Conservation (phyloP, 495 filamentous ascomycete genomes). For the Clohesyomyces aquaticus region DNA sequence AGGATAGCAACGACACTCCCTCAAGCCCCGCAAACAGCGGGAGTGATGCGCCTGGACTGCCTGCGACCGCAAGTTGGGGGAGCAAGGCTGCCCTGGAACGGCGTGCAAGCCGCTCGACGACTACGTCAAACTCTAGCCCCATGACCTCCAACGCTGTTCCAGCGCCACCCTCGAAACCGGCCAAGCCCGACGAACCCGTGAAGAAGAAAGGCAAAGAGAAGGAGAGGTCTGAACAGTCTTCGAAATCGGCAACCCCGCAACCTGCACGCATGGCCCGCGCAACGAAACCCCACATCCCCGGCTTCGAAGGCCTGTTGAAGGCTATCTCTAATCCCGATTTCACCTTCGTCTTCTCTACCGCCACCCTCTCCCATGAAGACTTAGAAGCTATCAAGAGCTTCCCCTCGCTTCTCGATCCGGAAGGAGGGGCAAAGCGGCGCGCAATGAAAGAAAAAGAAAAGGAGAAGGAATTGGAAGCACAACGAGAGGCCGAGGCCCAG, state of each 20-base stretch:
- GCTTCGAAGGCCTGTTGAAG: constrained; percentile 52
- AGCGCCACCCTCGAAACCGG: constrained; percentile 29
- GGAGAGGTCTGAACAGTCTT: constrained; percentile 10
- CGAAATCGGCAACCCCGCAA: constrained; percentile 33
- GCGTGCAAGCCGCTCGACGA: constrained; percentile 75
- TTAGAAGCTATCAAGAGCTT: constrained; percentile 61
- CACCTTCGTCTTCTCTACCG: constrained; percentile 62
- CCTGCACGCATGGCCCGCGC: constrained; percentile 23
- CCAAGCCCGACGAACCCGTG: constrained; percentile 22
- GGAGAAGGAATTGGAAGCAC: constrained; percentile 58
- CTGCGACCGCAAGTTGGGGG: constrained; percentile 92
- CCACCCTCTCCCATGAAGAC: constrained; percentile 58
- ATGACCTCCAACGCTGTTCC: constrained; percentile 61
- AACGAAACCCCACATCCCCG: constrained; percentile 27
- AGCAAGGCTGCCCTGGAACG: constrained; percentile 73
- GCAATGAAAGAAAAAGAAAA: constrained; percentile 63
- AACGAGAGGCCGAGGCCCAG: constrained; percentile 63
- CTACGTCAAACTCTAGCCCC: constrained; percentile 79
- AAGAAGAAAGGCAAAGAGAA: constrained; percentile 26
- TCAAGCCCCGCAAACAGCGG: constrained; percentile 53
- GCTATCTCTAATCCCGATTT: constrained; percentile 61
- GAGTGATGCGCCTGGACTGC: constrained; percentile 81
- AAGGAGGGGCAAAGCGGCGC: constrained; percentile 75
- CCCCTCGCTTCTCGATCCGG: constrained; percentile 78
- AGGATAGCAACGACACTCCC: constrained; percentile 72